A percentile compares a stretch with the other conserved stretches of the same genome.
These are phyloP conservation scores for Pulveroboletus sp. DNA, from an alignment of 768 basidiomycete genomes.

Conservation along the genomic window DNA sequence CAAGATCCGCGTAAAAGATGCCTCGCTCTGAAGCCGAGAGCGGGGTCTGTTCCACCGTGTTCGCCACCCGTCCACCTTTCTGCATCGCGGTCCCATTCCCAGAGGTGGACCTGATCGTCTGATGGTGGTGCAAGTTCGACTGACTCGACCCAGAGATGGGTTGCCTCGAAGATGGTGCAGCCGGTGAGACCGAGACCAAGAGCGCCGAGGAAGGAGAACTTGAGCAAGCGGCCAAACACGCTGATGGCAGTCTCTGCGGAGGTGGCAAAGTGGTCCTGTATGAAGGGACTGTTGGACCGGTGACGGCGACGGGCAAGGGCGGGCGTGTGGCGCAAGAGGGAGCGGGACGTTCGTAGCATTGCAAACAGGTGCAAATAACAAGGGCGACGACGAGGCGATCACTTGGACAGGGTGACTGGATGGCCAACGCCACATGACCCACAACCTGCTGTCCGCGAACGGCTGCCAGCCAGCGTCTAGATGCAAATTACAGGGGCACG, in stretches of 20 bases:
- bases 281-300: slow-evolving; percentile 21
- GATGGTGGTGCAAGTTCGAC: slow-evolving; percentile 43
- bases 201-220: slow-evolving; percentile 46
- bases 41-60: slow-evolving; percentile 69
- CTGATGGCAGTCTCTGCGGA: slow-evolving; percentile 41
- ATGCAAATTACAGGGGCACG: slow-evolving; percentile 11
- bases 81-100: slow-evolving; percentile 66
- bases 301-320: slow-evolving; percentile 8
- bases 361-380: neutral
- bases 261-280: slow-evolving; percentile 34
- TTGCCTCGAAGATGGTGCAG: slow-evolving; percentile 48
- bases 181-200: slow-evolving; percentile 44
- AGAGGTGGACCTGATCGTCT: slow-evolving; percentile 53
- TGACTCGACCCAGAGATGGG: slow-evolving; percentile 66
- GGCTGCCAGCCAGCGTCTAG: slow-evolving; percentile 1
- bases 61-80: slow-evolving; percentile 61
- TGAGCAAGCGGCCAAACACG: slow-evolving; percentile 46
- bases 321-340: slow-evolving; percentile 2
- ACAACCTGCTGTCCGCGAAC: too few species aligned
- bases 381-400: too few species aligned
- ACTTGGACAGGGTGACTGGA: too few species aligned
- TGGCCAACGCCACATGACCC: too few species aligned
- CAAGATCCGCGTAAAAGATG: slow-evolving; percentile 68
- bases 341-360: slow-evolving; percentile 15
- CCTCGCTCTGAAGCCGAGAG: slow-evolving; percentile 57